Evolutionary conservation across 78 protist species (phyloP).

Genomic region (Bodo saltans): DNA sequence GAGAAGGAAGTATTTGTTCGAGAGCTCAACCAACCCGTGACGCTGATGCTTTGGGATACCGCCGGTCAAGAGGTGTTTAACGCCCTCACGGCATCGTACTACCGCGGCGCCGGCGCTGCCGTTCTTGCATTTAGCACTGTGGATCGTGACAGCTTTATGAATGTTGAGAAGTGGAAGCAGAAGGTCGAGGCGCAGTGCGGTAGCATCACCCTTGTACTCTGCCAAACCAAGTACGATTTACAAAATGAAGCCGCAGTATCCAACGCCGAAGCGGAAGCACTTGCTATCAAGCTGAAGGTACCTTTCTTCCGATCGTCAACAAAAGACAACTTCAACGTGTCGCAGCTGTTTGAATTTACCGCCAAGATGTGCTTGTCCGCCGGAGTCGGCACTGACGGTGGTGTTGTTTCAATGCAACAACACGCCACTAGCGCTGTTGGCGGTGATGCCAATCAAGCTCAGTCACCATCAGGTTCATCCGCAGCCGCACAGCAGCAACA

Average conservation of each 20-base stretch:
- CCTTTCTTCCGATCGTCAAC: constrained; percentile 38
- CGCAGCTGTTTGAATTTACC: not conserved
- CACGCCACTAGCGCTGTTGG: too few species aligned
- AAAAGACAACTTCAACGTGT: constrained; percentile 40
- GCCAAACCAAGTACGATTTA: constrained; percentile 47
- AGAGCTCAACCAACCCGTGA: not conserved
- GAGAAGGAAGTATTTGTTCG: constrained; percentile 29
- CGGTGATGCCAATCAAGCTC: not conserved
- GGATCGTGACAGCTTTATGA: constrained; percentile 24
- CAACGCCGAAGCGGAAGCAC: constrained; percentile 33
- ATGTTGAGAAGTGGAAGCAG: constrained; percentile 27
- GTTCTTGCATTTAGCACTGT: constrained; percentile 44
- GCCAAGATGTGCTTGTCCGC: constrained; percentile 11
- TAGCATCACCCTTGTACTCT: constrained; percentile 9
- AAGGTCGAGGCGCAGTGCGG: constrained; percentile 38
- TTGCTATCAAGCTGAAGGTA: constrained; percentile 14
- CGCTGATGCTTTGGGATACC: constrained; percentile 38
- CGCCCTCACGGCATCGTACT: constrained; percentile 32
- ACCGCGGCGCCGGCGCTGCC: constrained; percentile 35
- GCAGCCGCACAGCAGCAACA: not conserved
- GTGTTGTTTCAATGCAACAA: too few species aligned
- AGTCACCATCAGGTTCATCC: not conserved
- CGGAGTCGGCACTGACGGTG: not conserved
- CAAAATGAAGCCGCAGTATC: constrained; percentile 26
- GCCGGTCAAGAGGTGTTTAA: constrained; percentile 35